phyloP scores from a whole-genome alignment of 1,284 basidiomycete genomes.

The Athelia psychrophila region DNA sequence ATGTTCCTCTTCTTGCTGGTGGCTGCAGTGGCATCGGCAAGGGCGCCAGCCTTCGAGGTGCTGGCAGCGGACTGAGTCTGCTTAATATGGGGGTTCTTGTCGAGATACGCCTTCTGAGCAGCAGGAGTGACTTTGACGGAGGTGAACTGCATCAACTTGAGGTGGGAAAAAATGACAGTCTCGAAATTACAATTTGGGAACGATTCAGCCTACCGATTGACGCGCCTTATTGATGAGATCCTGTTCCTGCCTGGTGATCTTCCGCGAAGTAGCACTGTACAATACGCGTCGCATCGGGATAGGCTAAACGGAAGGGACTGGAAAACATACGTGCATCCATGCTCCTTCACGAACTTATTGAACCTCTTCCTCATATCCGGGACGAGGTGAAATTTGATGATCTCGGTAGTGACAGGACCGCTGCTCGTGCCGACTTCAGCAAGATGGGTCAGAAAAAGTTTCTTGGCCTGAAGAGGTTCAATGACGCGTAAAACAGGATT shows the following conservation, averaged over 20 bases:
- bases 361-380: constrained; percentile 22
- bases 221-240: constrained; percentile 23
- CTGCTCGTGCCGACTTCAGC: constrained; percentile 20
- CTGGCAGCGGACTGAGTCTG: not conserved
- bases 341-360: constrained; percentile 18
- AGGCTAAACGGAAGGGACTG: not conserved
- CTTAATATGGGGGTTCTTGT: constrained; percentile 11
- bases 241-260: constrained; percentile 23
- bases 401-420: constrained; percentile 19
- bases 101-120: constrained; percentile 14
- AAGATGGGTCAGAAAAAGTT: constrained; percentile 19
- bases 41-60: not conserved
- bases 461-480: constrained; percentile 16
- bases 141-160: constrained; percentile 16
- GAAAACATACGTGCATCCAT: constrained; percentile 17
- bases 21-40: not conserved
- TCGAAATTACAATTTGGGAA: not conserved
- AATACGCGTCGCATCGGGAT: not conserved
- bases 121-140: constrained; percentile 15
- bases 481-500: not conserved
- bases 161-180: constrained; percentile 4
- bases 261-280: constrained; percentile 16
- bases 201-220: constrained; percentile 19
- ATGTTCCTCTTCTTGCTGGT: not conserved
- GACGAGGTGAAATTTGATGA: constrained; percentile 25